Conservation (phyloP, 208 protist genomes). For the Polymyxa betae region DNA sequence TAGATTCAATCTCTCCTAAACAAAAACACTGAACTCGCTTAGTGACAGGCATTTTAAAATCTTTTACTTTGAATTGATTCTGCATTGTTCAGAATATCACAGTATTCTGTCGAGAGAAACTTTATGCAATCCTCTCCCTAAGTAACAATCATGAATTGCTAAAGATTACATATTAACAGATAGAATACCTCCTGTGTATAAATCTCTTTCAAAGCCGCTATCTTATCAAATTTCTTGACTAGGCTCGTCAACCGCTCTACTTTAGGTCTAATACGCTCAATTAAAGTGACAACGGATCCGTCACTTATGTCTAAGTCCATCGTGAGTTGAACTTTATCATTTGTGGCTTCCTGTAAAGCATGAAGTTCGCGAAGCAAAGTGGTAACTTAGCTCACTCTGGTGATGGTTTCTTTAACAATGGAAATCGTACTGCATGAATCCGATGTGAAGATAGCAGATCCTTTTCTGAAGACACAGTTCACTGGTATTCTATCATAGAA, state of each 20-base stretch:
- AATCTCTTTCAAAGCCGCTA: constrained; percentile 17
- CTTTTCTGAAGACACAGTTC: neutral
- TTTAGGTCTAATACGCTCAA: constrained; percentile 35
- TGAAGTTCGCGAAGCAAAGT: neutral
- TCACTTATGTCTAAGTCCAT: neutral
- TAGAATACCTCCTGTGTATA: neutral
- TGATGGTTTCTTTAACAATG: constrained; percentile 14
- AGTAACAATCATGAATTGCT: neutral
- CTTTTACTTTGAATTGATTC: neutral
- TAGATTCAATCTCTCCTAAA: neutral
- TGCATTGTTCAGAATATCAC: constrained; percentile 6
- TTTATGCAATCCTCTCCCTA: constrained; percentile 19
- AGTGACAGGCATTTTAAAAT: neutral
- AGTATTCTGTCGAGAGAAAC: constrained; percentile 1
- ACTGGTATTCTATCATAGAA: neutral
- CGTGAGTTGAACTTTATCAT: constrained; percentile 13
- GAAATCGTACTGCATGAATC: constrained; percentile 31
- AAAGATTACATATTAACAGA: neutral
- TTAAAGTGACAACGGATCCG: neutral
- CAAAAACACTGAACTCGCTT: neutral
- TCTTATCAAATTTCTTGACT: neutral
- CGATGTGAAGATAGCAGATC: constrained; percentile 7
- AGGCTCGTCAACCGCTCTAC: neutral
- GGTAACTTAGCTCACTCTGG: neutral
- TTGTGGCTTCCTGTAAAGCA: constrained; percentile 10